Base-by-base conservation (phyloP, 805 yeast genomes). In the Pichia exigua region DNA sequence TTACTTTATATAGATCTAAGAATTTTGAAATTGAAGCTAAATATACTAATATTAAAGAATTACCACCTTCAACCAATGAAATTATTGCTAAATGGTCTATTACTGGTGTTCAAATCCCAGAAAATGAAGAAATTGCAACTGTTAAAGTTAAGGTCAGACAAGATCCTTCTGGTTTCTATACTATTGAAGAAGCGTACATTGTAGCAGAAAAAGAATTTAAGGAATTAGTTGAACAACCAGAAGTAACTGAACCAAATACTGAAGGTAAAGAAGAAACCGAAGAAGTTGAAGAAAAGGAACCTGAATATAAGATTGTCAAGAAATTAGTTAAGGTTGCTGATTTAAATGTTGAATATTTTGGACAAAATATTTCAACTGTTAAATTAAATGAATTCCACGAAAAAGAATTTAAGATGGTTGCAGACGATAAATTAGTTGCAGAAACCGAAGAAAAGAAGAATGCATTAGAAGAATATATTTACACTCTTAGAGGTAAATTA, bases 361-460 rank as follows among this genome's bases (percentile, higher is more conserved):
- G 89, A 53, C 81, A 82, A 54, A 79, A 87, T 48, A 77, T 86
- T 63, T 69, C 85, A 56, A 76, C 73, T 56, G 69, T 69, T 27
- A 72, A 65, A 49, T 78, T 88, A 70, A 75, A 82, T 63, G 73
- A 72, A 50, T 78, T 76, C 60, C 78, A 85, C 56, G 98, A 94
- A 79, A 75, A 75, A 71, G 99, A 94, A 78, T 81, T 81, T 66
- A 78, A 85, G 69, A 74, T 94, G 83, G 77, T 81, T 59, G 81
- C 89, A 68, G 90, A 85, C 67, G 99, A 94, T 74, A 94, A 91
- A 77, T 83, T 92, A 63, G 97, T 94, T 59, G 95, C 95, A 60
- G 98, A 94, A 76, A 94, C 98, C 60, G 98, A 94, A 78, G 97
- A 94, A 76, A 89, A 90, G 73, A 94, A 94, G 85, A 94, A 94